Conservation (phyloP, 352 stramenopile genomes). For the Hyaloperonospora brassicae region DNA sequence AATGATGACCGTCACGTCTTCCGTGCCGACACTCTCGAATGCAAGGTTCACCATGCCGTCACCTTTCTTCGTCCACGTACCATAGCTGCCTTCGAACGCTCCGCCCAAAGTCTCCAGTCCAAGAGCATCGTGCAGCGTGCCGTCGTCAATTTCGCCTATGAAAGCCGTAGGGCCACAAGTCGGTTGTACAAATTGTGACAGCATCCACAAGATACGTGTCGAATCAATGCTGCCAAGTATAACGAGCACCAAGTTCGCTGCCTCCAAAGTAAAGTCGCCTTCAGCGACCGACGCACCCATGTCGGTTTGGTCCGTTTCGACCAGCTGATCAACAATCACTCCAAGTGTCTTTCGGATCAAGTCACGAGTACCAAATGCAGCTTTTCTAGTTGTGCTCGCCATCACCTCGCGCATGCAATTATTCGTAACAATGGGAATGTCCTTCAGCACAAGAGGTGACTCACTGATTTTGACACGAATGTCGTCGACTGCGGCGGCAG, state of each 20-base stretch:
- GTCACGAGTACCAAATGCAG: constrained; percentile 25
- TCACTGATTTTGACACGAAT: constrained; percentile 23
- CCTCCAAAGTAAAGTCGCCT: constrained; percentile 26
- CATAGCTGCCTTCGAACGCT: constrained; percentile 31
- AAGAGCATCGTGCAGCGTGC: constrained; percentile 22
- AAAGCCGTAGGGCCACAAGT: constrained; percentile 25
- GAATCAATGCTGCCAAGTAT: constrained; percentile 33
- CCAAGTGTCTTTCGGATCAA: constrained; percentile 24
- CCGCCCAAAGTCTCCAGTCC: constrained; percentile 25
- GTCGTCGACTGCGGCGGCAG: constrained; percentile 11
- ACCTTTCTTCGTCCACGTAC: constrained; percentile 27
- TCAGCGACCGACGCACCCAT: constrained; percentile 12
- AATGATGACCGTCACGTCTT: constrained; percentile 21
- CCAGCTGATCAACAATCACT: constrained; percentile 24
- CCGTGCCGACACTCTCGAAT: constrained; percentile 25
- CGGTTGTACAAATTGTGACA: constrained; percentile 36
- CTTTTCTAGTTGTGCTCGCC: constrained; percentile 10
- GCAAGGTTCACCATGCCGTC: constrained; percentile 23
- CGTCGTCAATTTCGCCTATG: constrained; percentile 30
- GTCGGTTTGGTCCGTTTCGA: constrained; percentile 16
- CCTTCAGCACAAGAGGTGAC: constrained; percentile 17
- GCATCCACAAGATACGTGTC: constrained; percentile 32
- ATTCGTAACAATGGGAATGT: constrained; percentile 27
- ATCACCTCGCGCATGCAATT: constrained; percentile 26
- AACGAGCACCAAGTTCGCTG: constrained; percentile 25